Conservation (phyloP, 2,329 filamentous ascomycete genomes). For the Fusarium zealandicum region DNA sequence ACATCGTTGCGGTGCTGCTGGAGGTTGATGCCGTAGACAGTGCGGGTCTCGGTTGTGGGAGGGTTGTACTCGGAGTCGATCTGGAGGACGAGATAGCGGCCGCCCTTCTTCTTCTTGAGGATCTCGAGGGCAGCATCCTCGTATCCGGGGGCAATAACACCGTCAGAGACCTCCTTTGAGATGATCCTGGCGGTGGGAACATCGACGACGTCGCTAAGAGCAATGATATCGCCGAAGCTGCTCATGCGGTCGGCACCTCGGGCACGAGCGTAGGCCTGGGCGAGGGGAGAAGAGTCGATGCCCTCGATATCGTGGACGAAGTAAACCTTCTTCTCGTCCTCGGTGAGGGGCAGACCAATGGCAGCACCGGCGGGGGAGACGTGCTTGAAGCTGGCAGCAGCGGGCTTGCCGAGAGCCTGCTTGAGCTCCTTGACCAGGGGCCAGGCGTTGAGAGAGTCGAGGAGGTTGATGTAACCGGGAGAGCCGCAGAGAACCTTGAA, state of each 20-base stretch:
- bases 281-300: constrained; percentile 83
- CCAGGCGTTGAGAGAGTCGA: constrained; percentile 97
- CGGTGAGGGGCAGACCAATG: constrained; percentile 85
- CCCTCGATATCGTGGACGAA: constrained; percentile 96
- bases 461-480: constrained; percentile 95
- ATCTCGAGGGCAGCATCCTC: constrained; percentile 86
- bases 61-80: constrained; percentile 91
- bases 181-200: constrained; percentile 96
- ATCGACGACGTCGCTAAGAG: constrained; percentile 89
- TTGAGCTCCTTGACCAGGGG: constrained; percentile 96
- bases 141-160: constrained; percentile 91
- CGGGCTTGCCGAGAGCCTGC: constrained; percentile 83
- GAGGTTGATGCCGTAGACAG: constrained; percentile 88
- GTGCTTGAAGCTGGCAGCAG: constrained; percentile 98
- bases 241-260: constrained; percentile 98
- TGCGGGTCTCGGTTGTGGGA: constrained; percentile 80
- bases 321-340: constrained; percentile 94
- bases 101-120: constrained; percentile 96
- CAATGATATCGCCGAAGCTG: constrained; percentile 96
- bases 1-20: constrained; percentile 93
- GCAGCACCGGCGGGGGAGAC: constrained; percentile 96
- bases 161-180: constrained; percentile 96
- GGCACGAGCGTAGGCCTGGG: constrained; percentile 94
- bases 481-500: constrained; percentile 92
- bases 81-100: constrained; percentile 94